Conservation (phyloP, 139 green algal species). For the Tetradesmus obliquus region DNA sequence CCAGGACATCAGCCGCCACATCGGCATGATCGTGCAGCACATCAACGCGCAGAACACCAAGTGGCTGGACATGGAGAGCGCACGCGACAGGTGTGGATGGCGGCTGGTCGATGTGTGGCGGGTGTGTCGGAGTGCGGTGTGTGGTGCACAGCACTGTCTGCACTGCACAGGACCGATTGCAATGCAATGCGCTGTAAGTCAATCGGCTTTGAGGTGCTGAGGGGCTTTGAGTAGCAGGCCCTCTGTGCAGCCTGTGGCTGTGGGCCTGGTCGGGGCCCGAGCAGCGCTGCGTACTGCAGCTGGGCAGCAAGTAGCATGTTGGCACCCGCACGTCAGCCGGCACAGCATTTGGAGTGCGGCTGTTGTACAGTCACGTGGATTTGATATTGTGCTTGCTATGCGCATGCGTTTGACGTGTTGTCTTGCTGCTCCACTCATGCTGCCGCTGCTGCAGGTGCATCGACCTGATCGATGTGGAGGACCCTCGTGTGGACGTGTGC, state of each 20-base stretch:
- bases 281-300: neutral
- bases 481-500: constrained; percentile 81
- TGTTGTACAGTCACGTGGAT: neutral
- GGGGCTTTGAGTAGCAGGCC: too few relatives aligned
- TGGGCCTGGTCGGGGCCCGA: too few relatives aligned
- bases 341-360: neutral
- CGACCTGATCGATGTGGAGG: constrained; percentile 62
- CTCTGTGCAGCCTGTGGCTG: too few relatives aligned
- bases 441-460: constrained; percentile 22
- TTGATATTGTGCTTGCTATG: neutral
- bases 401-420: neutral
- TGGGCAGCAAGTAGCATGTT: neutral
- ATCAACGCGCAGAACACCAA: constrained; percentile 47
- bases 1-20: constrained; percentile 53
- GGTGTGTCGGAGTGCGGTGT: neutral
- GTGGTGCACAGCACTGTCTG: neutral
- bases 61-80: constrained; percentile 43
- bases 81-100: constrained; percentile 28
- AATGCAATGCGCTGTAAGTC: too few relatives aligned
- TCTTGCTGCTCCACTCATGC: neutral
- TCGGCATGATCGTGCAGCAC: constrained; percentile 34
- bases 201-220: too few relatives aligned
- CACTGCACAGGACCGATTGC: neutral
- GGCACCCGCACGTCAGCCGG: neutral
- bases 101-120: neutral